Evolutionary conservation across 2,329 filamentous ascomycete genomes (phyloP).

Genomic region (Pezicula radicicola): DNA sequence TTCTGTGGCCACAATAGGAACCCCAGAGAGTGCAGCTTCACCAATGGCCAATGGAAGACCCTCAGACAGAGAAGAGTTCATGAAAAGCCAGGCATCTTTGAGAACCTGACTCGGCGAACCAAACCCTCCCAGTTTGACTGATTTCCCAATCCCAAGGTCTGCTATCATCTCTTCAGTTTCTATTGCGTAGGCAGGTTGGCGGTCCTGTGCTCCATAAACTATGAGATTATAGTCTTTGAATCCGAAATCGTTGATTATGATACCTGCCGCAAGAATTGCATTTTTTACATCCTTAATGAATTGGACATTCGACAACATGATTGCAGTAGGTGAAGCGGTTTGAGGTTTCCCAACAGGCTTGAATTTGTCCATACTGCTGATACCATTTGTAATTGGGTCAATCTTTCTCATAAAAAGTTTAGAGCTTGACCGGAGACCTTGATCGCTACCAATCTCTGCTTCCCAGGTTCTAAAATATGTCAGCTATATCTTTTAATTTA

Average conservation of each 20-base stretch:
- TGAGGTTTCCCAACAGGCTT: constrained; percentile 49
- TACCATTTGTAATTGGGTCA: constrained; percentile 53
- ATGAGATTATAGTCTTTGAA: constrained; percentile 52
- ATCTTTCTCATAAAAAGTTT: constrained; percentile 53
- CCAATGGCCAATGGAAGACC: constrained; percentile 49
- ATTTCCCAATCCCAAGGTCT: constrained; percentile 47
- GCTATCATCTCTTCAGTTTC: constrained; percentile 55
- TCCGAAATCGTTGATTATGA: constrained; percentile 54
- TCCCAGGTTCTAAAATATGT: constrained; percentile 42
- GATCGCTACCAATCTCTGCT: constrained; percentile 51
- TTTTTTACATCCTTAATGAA: constrained; percentile 52
- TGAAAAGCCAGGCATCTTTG: constrained; percentile 54
- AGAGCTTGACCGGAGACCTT: constrained; percentile 47
- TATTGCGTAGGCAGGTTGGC: constrained; percentile 51
- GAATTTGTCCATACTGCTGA: constrained; percentile 53
- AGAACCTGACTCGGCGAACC: constrained; percentile 53
- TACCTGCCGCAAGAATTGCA: constrained; percentile 49
- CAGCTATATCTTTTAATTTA: not conserved
- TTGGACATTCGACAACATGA: constrained; percentile 51
- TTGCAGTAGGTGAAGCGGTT: constrained; percentile 47
- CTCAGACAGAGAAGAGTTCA: constrained; percentile 51
- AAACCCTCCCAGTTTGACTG: constrained; percentile 51
- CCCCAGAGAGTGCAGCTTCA: constrained; percentile 48
- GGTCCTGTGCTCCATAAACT: constrained; percentile 53
- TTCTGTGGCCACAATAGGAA: constrained; percentile 50